These are phyloP conservation scores for Cryphonectria parasitica DNA, from an alignment of 2,329 filamentous ascomycete species.

Conservation along the genomic window DNA sequence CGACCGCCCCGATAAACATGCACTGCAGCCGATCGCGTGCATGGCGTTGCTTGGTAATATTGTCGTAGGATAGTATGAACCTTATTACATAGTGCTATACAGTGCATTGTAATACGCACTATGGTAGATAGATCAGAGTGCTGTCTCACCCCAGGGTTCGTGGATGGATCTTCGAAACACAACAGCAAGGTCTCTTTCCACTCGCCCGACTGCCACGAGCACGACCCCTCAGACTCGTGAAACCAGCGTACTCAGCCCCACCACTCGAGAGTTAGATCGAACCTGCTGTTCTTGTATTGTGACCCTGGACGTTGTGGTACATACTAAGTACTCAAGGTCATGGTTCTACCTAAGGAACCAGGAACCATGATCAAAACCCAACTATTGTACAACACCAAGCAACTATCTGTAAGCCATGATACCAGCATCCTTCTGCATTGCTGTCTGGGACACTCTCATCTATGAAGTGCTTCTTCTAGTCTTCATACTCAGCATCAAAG, in stretches of 20 bases:
- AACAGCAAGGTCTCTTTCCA: background rate
- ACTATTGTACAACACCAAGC: conserved; percentile 37
- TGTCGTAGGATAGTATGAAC: background rate
- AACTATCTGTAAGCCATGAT: conserved; percentile 37
- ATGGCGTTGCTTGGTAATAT: background rate
- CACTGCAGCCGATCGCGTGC: background rate
- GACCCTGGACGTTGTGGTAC: conserved; percentile 34
- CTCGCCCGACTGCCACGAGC: background rate
- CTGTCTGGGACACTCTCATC: conserved; percentile 32
- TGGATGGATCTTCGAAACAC: background rate
- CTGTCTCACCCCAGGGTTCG: background rate
- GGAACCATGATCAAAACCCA: conserved; percentile 28
- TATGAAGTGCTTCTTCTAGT: conserved; percentile 31
- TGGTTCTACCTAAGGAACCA: too few relatives aligned
- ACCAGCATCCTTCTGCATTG: conserved; percentile 33
- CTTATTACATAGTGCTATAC: background rate
- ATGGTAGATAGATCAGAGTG: background rate
- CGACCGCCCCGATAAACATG: background rate
- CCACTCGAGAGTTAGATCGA: background rate
- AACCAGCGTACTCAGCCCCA: background rate
- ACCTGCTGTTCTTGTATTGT: conserved; percentile 33
- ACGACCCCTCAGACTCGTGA: background rate
- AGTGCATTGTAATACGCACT: too few relatives aligned
- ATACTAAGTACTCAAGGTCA: too few relatives aligned
- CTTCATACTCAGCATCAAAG: background rate